Conservation (phyloP, 2,329 filamentous ascomycete genomes). For the Pseudogymnoascus sp. region DNA sequence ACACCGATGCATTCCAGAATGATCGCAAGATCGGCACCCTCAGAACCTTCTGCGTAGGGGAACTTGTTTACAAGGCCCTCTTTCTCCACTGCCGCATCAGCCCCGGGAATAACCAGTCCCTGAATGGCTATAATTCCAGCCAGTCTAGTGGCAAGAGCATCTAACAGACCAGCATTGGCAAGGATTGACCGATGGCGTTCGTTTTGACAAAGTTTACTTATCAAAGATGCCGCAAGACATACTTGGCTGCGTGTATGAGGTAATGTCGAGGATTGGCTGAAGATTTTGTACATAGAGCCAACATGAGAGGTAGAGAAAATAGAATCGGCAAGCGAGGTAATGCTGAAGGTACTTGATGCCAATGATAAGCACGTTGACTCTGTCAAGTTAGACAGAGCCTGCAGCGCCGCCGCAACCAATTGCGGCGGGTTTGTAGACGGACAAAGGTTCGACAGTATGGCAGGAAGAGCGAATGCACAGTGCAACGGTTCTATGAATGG, state of each 20-base stretch:
- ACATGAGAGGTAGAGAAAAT: constrained; percentile 59
- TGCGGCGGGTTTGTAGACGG: constrained; percentile 56
- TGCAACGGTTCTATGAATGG: constrained; percentile 70
- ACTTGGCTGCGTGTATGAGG: constrained; percentile 55
- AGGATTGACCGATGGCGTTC: constrained; percentile 66
- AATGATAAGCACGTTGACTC: constrained; percentile 49
- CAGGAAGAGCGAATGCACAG: constrained; percentile 57
- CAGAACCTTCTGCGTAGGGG: constrained; percentile 50
- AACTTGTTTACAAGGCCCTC: constrained; percentile 51
- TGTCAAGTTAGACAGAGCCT: constrained; percentile 64
- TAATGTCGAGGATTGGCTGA: constrained; percentile 50
- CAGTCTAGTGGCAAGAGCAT: constrained; percentile 68
- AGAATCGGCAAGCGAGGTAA: constrained; percentile 49
- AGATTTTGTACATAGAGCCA: constrained; percentile 55
- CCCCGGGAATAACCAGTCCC: constrained; percentile 61
- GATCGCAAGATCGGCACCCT: constrained; percentile 53
- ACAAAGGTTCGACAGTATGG: constrained; percentile 64
- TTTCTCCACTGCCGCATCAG: constrained; percentile 43
- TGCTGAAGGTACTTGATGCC: constrained; percentile 43
- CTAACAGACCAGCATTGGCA: constrained; percentile 65
- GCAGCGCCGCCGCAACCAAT: constrained; percentile 66
- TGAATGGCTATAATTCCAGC: constrained; percentile 62
- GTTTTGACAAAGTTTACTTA: constrained; percentile 56
- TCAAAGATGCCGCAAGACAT: constrained; percentile 48
- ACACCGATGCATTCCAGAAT: constrained; percentile 71